These are phyloP conservation scores for Hyphopichia fennica DNA, from an alignment of 1,139 yeast species.

Conservation along the genomic window DNA sequence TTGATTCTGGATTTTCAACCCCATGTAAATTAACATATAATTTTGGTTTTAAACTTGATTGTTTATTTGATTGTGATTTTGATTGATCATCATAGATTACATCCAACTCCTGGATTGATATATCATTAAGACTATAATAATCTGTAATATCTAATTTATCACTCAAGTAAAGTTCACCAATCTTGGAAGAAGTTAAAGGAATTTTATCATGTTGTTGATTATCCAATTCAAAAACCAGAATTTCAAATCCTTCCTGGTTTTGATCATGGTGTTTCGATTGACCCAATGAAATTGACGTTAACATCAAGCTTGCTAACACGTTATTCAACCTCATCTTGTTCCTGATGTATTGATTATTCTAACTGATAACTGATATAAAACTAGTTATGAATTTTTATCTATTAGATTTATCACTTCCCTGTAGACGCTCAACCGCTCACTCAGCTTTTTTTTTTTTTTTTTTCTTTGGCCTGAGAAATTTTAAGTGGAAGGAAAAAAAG, in stretches of 20 bases:
- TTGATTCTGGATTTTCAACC: constrained; percentile 28
- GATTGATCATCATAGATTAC: constrained; percentile 7
- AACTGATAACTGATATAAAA: too few relatives aligned
- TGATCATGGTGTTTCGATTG: too few relatives aligned
- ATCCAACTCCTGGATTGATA: constrained; percentile 27
- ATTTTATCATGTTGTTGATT: constrained; percentile 6
- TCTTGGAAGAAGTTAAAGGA: constrained; percentile 14
- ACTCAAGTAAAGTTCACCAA: constrained; percentile 34
- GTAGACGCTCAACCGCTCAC: too few relatives aligned
- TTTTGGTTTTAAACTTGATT: constrained; percentile 24
- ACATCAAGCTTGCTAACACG: constrained; percentile 11
- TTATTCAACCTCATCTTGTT: constrained; percentile 13
- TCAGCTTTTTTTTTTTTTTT: too few relatives aligned
- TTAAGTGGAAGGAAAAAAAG: too few relatives aligned
- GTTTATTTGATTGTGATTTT: constrained; percentile 16
- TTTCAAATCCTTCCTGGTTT: neutral
- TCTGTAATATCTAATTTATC: constrained; percentile 42
- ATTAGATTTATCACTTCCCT: too few relatives aligned
- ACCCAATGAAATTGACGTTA: constrained; percentile 2
- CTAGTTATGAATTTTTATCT: too few relatives aligned
- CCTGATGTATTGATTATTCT: too few relatives aligned
- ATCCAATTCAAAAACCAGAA: constrained; percentile 18
- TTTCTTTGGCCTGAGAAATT: too few relatives aligned
- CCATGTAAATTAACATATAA: constrained; percentile 43
- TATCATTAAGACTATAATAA: constrained; percentile 30